phyloP scores from a whole-genome alignment of 306 rosid species.

The Cucumis melo region DNA sequence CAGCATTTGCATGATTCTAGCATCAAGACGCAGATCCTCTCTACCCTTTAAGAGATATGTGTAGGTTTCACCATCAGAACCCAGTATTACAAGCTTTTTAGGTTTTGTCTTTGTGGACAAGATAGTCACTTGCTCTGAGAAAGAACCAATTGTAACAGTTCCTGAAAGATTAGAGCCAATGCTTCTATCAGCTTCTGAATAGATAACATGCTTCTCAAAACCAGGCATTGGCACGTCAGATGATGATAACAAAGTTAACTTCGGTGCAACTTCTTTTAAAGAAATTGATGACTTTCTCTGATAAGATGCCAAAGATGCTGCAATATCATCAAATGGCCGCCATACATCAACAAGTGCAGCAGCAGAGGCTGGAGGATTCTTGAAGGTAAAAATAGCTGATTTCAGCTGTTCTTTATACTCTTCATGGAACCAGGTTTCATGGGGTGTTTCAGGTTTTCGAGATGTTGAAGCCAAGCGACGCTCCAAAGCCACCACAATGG shows the following conservation, averaged over 20 bases:
- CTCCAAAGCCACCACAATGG: constrained; percentile 89
- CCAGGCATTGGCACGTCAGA: constrained; percentile 98
- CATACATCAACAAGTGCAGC: constrained; percentile 79
- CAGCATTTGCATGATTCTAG: constrained; percentile 89
- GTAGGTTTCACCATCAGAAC: constrained; percentile 86
- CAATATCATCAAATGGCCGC: constrained; percentile 81
- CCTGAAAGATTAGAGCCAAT: constrained; percentile 41
- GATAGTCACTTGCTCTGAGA: constrained; percentile 59
- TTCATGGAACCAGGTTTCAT: constrained; percentile 91
- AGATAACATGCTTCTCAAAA: constrained; percentile 63
- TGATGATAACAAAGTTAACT: constrained; percentile 58
- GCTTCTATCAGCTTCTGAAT: constrained; percentile 41
- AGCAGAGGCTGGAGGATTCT: constrained; percentile 66
- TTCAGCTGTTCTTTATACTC: constrained; percentile 60
- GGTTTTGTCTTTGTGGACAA: constrained; percentile 95
- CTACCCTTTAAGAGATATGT: constrained; percentile 90
- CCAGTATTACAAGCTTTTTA: constrained; percentile 72
- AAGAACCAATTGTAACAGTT: constrained; percentile 75
- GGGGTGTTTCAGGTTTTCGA: constrained; percentile 89
- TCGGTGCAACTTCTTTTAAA: constrained; percentile 77
- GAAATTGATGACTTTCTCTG: constrained; percentile 88
- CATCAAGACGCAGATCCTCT: constrained; percentile 96
- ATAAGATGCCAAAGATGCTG: constrained; percentile 81
- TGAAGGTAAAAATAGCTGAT: constrained; percentile 62
- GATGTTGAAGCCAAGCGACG: constrained; percentile 94